Base-by-base conservation (phyloP, 2,329 filamentous ascomycete species). In the Alternaria brassicicola region DNA sequence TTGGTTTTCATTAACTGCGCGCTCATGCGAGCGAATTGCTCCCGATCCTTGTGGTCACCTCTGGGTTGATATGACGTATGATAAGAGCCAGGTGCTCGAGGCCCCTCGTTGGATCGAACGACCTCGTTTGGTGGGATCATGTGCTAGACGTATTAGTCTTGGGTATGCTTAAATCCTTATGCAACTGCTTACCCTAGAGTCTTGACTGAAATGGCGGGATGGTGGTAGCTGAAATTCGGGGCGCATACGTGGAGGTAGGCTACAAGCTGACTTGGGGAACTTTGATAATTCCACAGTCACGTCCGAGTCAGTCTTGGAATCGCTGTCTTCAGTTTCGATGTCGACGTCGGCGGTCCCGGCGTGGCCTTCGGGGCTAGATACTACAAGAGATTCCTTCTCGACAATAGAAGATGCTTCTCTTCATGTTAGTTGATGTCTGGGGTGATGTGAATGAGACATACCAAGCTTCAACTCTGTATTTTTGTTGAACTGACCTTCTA, bases 1-100 rank as follows among this genome's bases (percentile, higher is more conserved):
- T 61, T 55, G 1, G 39, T 21, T 31, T 66, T 66, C 47, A 60
- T 61, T 0, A 72, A 19, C 9, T 64, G 57, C 1, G 65, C 55
- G 15, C 45, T 52, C 2, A 55, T 26, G 5, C 65, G 57, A 10
- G 55, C 56, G 7, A 61, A 4, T 10, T 68, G 59, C 3, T 65
- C 65, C 2, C 56, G 33, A 6, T 62, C 59, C 1, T 50, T 12
- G 4, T 41, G 19, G 31, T 52, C 25, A 15, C 46, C 42, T 12
- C 52, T 39, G 10, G 48, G 21, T 1, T 45, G 43, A 35, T 64
- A 48, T 2, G 33, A 30, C 2, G 42, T 17, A 13, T 51, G 46
- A 12, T 35, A 28, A 12, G 13, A 38, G n/a, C 63, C 63, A 6
- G 61, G 38, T 2, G 35, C 25, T 5, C 55, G 55, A 21, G 36